phyloP scores from a whole-genome alignment of 352 stramenopile species.

The Phytophthora niederhauseri region DNA sequence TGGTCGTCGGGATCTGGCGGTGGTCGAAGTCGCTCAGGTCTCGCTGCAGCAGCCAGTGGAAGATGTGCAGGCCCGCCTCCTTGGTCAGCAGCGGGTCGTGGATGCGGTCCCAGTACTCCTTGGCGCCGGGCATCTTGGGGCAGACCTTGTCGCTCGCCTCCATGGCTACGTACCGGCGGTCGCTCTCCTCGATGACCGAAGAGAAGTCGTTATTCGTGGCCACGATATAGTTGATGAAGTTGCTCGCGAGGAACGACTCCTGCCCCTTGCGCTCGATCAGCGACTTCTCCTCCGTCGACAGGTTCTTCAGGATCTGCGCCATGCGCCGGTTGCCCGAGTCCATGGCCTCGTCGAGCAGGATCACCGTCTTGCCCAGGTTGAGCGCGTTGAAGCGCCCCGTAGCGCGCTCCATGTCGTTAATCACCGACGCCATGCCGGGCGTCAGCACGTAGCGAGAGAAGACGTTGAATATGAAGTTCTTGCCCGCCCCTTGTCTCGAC shows the following conservation, averaged over 20 bases:
- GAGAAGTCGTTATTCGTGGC: neutral
- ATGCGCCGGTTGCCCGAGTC: neutral
- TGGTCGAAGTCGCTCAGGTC: neutral
- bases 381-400: neutral
- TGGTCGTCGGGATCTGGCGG: neutral
- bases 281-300: neutral
- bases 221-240: neutral
- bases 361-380: neutral
- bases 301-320: neutral
- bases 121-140: neutral
- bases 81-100: neutral
- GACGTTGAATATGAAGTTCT: slow-evolving; percentile 5
- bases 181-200: neutral
- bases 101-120: slow-evolving; percentile 3
- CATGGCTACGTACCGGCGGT: neutral
- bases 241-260: neutral
- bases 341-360: neutral
- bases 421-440: neutral
- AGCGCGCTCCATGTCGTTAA: neutral
- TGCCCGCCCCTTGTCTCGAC: neutral
- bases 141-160: neutral
- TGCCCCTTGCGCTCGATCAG: neutral
- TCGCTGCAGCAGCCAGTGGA: slow-evolving; percentile 2
- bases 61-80: neutral
- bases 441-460: neutral